These are phyloP conservation scores for Fonsecaea erecta DNA, from an alignment of 2,329 filamentous ascomycete species.

Conservation along the genomic window DNA sequence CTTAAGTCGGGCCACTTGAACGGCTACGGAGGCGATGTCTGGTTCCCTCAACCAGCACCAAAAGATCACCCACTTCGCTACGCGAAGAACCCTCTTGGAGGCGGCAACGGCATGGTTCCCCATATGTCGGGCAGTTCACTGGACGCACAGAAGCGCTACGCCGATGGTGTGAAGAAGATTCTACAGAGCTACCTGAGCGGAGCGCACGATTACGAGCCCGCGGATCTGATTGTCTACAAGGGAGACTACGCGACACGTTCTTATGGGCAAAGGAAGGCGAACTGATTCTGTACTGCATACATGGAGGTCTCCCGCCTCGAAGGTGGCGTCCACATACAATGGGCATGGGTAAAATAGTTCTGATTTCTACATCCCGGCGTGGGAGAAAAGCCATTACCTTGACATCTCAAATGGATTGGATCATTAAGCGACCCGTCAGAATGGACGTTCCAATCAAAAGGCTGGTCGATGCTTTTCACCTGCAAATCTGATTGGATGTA, in stretches of 20 bases:
- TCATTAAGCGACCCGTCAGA: not conserved
- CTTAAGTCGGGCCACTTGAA: conserved; percentile 74
- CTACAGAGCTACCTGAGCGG: conserved; percentile 1
- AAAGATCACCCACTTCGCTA: conserved; percentile 6
- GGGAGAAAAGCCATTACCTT: not conserved
- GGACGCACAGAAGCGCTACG: not conserved
- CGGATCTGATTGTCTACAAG: not conserved
- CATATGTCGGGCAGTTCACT: not conserved
- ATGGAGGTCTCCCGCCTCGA: not conserved
- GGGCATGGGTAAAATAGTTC: not conserved
- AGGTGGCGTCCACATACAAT: not conserved
- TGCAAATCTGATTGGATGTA: not conserved
- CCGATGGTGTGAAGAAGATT: not conserved
- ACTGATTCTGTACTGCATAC: not conserved
- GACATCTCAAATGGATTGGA: not conserved
- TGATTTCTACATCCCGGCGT: not conserved
- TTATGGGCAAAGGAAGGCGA: not conserved
- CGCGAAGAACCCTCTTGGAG: conserved; percentile 7
- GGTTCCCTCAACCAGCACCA: conserved; percentile 5
- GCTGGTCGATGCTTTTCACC: not conserved
- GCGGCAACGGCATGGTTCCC: conserved; percentile 1
- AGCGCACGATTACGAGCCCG: not conserved
- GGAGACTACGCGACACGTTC: not conserved
- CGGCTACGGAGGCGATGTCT: conserved; percentile 7
- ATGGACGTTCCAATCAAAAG: not conserved